Conservation (phyloP, 2,329 filamentous ascomycete species). For the Aspergillus alliaceus region DNA sequence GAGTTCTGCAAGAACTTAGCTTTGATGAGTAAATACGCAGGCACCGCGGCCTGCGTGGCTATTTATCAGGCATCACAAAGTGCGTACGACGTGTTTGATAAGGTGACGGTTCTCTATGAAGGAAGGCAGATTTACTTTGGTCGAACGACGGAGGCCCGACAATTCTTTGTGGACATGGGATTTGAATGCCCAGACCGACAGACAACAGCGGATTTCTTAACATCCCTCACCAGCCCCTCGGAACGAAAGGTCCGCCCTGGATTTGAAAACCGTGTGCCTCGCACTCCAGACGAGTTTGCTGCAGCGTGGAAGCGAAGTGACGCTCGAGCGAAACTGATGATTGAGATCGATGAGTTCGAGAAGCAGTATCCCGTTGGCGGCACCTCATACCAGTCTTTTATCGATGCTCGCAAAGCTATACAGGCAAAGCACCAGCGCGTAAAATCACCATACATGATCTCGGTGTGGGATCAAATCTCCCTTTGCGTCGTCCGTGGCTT, state of each 20-base stretch:
- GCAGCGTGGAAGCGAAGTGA: constrained; percentile 51
- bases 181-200: constrained; percentile 65
- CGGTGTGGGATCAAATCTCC: constrained; percentile 11
- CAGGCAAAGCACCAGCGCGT: constrained; percentile 6
- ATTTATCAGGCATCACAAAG: constrained; percentile 55
- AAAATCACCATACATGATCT: constrained; percentile 14
- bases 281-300: constrained; percentile 67
- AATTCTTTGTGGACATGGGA: constrained; percentile 65
- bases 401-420: constrained; percentile 29
- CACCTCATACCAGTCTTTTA: constrained; percentile 36
- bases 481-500: constrained; percentile 13
- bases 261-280: constrained; percentile 61
- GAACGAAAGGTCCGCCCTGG: constrained; percentile 57
- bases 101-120: constrained; percentile 66
- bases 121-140: constrained; percentile 74
- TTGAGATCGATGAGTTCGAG: constrained; percentile 40
- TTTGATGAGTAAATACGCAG: constrained; percentile 50
- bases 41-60: constrained; percentile 54
- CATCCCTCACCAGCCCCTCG: constrained; percentile 61
- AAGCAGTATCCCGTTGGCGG: constrained; percentile 21
- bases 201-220: constrained; percentile 67
- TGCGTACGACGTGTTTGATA: constrained; percentile 63
- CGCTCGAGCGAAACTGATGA: constrained; percentile 37
- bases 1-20: constrained; percentile 57
- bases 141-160: constrained; percentile 55